Conservation (phyloP, 805 yeast species). For the Huiozyma sinensis region DNA sequence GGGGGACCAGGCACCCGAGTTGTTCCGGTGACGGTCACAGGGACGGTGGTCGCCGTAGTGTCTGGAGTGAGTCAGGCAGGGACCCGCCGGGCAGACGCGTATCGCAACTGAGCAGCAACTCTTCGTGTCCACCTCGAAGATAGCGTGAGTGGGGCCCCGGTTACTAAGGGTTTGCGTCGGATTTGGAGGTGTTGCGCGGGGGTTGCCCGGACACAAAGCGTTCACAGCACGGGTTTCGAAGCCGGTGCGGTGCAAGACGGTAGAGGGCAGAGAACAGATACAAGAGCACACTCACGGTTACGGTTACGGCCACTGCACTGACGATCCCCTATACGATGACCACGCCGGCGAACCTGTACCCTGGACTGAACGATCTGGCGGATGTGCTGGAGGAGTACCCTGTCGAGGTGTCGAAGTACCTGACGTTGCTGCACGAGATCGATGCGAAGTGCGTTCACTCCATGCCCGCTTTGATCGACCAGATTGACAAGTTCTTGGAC, state of each 20-base stretch:
- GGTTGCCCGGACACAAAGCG: no score
- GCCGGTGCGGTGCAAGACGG: neutral
- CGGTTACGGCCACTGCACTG: neutral
- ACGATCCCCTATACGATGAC: conserved; percentile 10
- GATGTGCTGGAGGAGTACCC: conserved; percentile 92
- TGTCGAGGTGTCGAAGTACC: conserved; percentile 65
- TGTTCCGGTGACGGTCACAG: no score
- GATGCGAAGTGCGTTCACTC: conserved; percentile 85
- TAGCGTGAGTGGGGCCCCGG: no score
- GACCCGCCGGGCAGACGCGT: no score
- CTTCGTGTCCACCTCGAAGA: no score
- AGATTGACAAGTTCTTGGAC: conserved; percentile 18
- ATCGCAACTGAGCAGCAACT: no score
- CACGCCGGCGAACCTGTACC: conserved; percentile 42
- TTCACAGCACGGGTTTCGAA: neutral
- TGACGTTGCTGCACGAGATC: conserved; percentile 81
- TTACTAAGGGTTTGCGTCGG: no score
- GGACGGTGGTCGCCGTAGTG: no score
- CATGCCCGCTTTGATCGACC: conserved; percentile 50
- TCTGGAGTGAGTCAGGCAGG: no score
- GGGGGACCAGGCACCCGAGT: no score
- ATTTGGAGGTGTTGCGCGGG: no score
- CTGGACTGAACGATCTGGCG: conserved; percentile 84
- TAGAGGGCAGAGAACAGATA: neutral
- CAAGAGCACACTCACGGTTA: neutral